Percentiles rank a stretch among this genome's conserved stretches.
phyloP scores from a whole-genome alignment of 225 moss, liverwort and hornwort genomes.

The Bryum argenteum region DNA sequence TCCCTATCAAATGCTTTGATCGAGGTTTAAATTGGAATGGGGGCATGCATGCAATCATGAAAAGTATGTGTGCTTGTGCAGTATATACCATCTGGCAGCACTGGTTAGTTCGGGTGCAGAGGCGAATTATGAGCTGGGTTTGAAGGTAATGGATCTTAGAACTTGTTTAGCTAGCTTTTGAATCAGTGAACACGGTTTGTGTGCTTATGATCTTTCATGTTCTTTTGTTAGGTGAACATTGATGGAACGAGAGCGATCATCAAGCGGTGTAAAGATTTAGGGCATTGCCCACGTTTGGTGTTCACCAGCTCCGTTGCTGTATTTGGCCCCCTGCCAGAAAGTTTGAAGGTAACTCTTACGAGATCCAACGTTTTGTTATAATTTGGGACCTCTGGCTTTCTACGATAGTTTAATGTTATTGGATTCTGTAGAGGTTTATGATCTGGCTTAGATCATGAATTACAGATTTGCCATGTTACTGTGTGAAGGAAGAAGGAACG shows the following conservation, averaged over 20 bases:
- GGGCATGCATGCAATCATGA: too few species aligned
- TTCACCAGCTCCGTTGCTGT: conserved; percentile 67
- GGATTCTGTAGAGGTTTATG: not conserved
- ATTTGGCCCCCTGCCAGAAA: conserved; percentile 57
- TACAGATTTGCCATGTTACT: conserved; percentile 10
- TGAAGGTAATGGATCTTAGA: conserved; percentile 38
- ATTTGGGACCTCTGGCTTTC: not conserved
- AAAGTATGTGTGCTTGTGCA: conserved; percentile 31
- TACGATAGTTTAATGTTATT: not conserved
- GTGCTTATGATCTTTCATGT: not conserved
- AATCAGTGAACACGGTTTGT: not conserved
- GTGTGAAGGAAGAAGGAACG: conserved; percentile 41
- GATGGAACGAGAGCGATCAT: conserved; percentile 58
- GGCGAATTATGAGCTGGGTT: conserved; percentile 57
- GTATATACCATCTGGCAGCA: conserved; percentile 63
- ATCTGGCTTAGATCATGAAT: not conserved
- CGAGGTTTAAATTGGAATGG: too few species aligned
- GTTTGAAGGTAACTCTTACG: conserved; percentile 42
- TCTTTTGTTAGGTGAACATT: conserved; percentile 45
- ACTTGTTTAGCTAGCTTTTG: not conserved
- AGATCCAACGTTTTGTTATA: too few species aligned
- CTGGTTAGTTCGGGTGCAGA: conserved; percentile 53
- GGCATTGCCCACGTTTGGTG: conserved; percentile 59
- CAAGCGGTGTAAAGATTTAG: conserved; percentile 61
- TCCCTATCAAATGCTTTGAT: too few species aligned